Base-by-base conservation (phyloP, 163 green algal genomes). In the Chloromonas sp. region DNA sequence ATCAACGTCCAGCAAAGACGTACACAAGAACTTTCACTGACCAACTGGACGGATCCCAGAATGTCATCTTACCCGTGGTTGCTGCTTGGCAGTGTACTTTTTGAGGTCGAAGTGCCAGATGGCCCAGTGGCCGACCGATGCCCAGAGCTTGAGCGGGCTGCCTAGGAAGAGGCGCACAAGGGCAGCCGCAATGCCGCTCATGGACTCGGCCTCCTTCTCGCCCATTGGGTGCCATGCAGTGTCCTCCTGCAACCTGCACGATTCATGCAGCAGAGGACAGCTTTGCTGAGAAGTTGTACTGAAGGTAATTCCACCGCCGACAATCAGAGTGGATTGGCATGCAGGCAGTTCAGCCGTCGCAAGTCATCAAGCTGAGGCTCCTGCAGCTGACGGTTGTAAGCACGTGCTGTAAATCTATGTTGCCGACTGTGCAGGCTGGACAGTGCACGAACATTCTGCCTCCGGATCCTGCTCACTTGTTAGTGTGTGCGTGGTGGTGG, bases 401-500 rank as follows among this genome's bases (percentile, higher is more conserved):
- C 36, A 36, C 36, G 36, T 36, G 36, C 36, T 36, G 36, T 36
- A 36, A 36, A 36, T 36, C 36, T 36, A 36, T 36, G 36, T 36
- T 36, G 36, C 36, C 36, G 36, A 36, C 36, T 36, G 36, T 36
- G 36, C 36, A 36, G 36, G 36, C 36, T 36, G 36, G 36, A 36
- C 36, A 36, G 36, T 36, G 36, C 36, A 36, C 36, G 36, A 36
- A 36, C 36, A 36, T 36, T 36, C 36, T 36, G 36, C 36, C 36
- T 36, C 36, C 36, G 36, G 36, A 36, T 74, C 5, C 66, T 11
- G 66, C 94, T 89, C 84, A 98, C 95, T 98, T 99, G 96, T 99
- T 99, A 83, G 96, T 99, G 94, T 98, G 94, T 1, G 96, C 95
- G 89, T 99, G 96, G 94, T 99, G 96, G 84, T 95, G 91, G 94